Evolutionary conservation across 2,329 filamentous ascomycete species (phyloP), one percentile per base, ranked within the genome.

Genomic region (Leptographium galeiforme): DNA sequence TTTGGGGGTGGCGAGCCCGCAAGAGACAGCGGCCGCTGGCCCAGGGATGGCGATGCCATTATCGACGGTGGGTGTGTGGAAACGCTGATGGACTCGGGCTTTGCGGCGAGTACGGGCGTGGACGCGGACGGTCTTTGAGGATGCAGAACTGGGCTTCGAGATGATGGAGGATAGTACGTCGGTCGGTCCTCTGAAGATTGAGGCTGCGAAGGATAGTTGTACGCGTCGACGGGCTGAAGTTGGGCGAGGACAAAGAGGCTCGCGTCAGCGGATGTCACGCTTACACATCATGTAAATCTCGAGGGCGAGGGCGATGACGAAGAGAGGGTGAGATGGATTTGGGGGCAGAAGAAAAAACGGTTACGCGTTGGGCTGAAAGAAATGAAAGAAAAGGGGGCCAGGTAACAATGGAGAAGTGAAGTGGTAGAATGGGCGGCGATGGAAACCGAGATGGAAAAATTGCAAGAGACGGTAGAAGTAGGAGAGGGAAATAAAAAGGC

Each of bases 141-240:
- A 57, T 75, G 75, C 16, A 74, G 67, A 57, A 72, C 61, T 34
- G 77, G 76, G 54, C 77, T 80, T 52, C 70, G 71, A 30, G 74
- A 69, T 43, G 71, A 68, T 57, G 72, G 73, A 19, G 67, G 67
- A 30, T 73, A 73, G 59, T 77, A 79, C 48, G 73, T 68, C 45
- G 40, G 48, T 8, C 25, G 53, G 12, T 55, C 47, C 6, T 40
- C 74, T 57, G 65, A 62, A 8, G 48, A 32, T 33, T 36, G 43
- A 49, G 64, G 58, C 58, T 66, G 61, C 44, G 71, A 58, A 36
- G 71, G 63, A 63, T 77, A 76, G 53, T 63, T 65, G 67, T 78
- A 78, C 36, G 71, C 63, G 59, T 79, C 77, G 63, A 71, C 75
- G 62, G 67, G 65, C 75, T 78, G 63, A 60, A 59, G 60, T 56